These are phyloP conservation scores for Chalara sp. DNA, from an alignment of 2,329 filamentous ascomycete genomes.

Conservation along the genomic window DNA sequence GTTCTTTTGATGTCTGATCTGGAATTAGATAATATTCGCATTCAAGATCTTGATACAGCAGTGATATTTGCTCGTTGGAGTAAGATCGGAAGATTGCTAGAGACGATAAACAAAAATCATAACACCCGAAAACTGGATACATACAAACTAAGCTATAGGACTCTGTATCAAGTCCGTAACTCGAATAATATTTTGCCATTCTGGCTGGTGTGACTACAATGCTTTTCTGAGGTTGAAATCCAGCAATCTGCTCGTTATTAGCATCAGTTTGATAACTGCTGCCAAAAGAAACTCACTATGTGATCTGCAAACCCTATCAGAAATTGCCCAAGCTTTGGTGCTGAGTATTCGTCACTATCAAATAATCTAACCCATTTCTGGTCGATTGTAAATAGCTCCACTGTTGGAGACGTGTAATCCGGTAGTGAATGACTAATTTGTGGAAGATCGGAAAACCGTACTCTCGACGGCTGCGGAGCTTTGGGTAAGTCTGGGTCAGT, in stretches of 20 bases:
- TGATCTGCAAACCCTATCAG: constrained; percentile 67
- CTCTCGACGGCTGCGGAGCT: no score
- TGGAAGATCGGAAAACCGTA: constrained; percentile 12
- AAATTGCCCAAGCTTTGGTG: constrained; percentile 65
- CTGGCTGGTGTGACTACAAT: constrained; percentile 74
- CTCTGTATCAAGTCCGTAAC: constrained; percentile 58
- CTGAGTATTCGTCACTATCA: constrained; percentile 58
- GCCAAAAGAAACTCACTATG: constrained; percentile 45
- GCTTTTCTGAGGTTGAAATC: constrained; percentile 59
- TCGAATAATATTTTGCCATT: constrained; percentile 66
- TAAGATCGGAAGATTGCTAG: constrained; percentile 19
- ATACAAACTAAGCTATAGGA: constrained; percentile 62
- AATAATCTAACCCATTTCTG: constrained; percentile 73
- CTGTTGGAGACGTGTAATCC: constrained; percentile 19
- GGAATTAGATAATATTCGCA: constrained; percentile 61
- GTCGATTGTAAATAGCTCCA: constrained; percentile 54
- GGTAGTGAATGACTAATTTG: constrained; percentile 10
- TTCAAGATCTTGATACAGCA: constrained; percentile 48
- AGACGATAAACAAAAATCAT: constrained; percentile 7
- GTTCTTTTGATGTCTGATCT: constrained; percentile 40
- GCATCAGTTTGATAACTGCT: constrained; percentile 7
- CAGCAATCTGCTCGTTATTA: constrained; percentile 49
- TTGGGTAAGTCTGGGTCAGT: no score
- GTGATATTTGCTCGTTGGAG: constrained; percentile 42
- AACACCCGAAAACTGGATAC: constrained; percentile 24